Conservation (phyloP, 306 rosid genomes). For the Ormosia semicastrata region DNA sequence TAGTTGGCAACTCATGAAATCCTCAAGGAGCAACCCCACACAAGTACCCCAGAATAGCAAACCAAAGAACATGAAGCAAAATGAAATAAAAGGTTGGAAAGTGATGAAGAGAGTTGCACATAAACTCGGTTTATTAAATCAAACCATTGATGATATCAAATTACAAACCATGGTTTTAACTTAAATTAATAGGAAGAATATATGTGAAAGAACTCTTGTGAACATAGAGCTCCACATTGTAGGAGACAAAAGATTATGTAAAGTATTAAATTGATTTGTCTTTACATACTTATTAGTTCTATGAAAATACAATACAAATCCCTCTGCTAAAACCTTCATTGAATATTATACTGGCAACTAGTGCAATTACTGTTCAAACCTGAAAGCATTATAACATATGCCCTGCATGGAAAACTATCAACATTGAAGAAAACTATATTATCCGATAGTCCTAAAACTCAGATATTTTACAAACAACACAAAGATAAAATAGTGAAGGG, state of each 20-base stretch:
- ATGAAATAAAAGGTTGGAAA: background rate
- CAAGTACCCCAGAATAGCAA: background rate
- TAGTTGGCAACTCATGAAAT: background rate
- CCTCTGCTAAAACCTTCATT: constrained; percentile 6
- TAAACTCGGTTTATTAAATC: background rate
- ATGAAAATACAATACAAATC: background rate
- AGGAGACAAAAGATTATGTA: background rate
- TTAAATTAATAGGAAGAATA: background rate
- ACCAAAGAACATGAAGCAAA: background rate
- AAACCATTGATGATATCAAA: background rate
- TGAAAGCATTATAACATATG: constrained; percentile 3
- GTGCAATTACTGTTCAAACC: background rate
- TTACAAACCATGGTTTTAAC: background rate
- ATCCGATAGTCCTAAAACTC: constrained; percentile 10
- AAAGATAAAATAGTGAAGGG: background rate
- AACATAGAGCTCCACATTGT: background rate
- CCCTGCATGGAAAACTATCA: background rate
- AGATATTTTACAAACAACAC: background rate
- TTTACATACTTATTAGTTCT: background rate
- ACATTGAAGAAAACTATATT: background rate
- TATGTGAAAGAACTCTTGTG: background rate
- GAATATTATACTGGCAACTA: background rate
- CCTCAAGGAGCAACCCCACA: background rate
- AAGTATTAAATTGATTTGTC: background rate
- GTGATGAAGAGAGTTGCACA: constrained; percentile 9